A percentile compares a stretch with the other conserved stretches of the same genome.
Conservation (phyloP, 495 filamentous ascomycete species). For the Hyaloscypha hepaticicola region DNA sequence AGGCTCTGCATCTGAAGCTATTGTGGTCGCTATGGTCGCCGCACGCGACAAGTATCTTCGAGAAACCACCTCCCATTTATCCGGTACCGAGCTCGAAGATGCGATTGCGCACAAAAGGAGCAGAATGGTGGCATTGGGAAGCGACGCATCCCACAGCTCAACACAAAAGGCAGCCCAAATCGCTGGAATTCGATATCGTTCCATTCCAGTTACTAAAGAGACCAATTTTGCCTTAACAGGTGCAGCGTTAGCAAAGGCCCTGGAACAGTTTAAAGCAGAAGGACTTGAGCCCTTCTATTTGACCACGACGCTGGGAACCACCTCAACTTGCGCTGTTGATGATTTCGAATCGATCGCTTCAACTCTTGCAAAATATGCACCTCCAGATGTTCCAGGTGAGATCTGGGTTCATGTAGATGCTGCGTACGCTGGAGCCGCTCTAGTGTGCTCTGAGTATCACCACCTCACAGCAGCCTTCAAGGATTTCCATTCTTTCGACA, state of each 20-base stretch:
- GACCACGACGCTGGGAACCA: constrained; percentile 84
- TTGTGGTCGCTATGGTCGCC: constrained; percentile 84
- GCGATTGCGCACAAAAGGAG: constrained; percentile 63
- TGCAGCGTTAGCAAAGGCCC: constrained; percentile 51
- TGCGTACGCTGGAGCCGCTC: constrained; percentile 85
- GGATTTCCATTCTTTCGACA: constrained; percentile 82
- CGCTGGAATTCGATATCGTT: constrained; percentile 74
- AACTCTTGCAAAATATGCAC: constrained; percentile 59
- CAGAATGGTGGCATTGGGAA: constrained; percentile 77
- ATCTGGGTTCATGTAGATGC: constrained; percentile 98
- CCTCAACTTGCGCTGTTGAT: constrained; percentile 84
- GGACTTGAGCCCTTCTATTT: constrained; percentile 83
- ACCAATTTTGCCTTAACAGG: constrained; percentile 73
- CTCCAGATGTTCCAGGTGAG: constrained; percentile 35
- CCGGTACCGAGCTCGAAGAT: constrained; percentile 61
- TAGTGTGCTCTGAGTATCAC: constrained; percentile 79
- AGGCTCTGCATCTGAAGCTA: constrained; percentile 85
- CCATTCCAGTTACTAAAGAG: constrained; percentile 57
- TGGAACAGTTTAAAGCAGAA: constrained; percentile 59
- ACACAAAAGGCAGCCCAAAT: constrained; percentile 88
- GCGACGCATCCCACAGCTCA: constrained; percentile 75
- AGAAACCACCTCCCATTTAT: constrained; percentile 51
- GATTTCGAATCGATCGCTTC: constrained; percentile 69
- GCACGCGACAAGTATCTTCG: constrained; percentile 79
- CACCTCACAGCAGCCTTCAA: constrained; percentile 61